Conservation (phyloP, 805 yeast genomes). For the Candida tammaniensis region DNA sequence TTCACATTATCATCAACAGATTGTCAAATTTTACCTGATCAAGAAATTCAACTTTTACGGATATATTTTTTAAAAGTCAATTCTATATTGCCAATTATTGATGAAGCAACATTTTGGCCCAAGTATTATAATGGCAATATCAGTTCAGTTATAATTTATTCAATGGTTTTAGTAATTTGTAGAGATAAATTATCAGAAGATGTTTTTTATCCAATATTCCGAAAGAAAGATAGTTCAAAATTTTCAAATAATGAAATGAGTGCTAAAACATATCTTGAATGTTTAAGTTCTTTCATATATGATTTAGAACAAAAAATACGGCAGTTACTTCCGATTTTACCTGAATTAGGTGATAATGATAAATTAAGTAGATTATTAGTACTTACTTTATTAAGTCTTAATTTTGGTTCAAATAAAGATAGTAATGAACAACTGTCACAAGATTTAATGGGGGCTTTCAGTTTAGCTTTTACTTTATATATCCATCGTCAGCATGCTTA, state of each 20-base stretch:
- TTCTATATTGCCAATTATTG: constrained; percentile 30
- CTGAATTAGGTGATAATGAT: constrained; percentile 32
- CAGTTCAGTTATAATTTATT: constrained; percentile 22
- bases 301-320: constrained; percentile 30
- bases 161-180: constrained; percentile 26
- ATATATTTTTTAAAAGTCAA: constrained; percentile 31
- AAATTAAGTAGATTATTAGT: constrained; percentile 20
- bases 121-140: constrained; percentile 19
- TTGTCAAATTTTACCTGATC: neutral
- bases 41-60: constrained; percentile 19
- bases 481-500: constrained; percentile 10
- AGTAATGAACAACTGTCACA: constrained; percentile 30
- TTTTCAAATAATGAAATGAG: neutral
- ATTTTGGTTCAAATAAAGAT: constrained; percentile 22
- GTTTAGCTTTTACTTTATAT: constrained; percentile 8
- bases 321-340: constrained; percentile 26
- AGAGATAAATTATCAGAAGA: constrained; percentile 27
- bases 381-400: constrained; percentile 22
- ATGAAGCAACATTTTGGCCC: constrained; percentile 26
- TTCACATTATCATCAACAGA: constrained; percentile 25
- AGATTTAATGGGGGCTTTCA: constrained; percentile 27
- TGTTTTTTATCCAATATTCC: constrained; percentile 14
- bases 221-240: no score
- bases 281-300: constrained; percentile 4
- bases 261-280: constrained; percentile 1